phyloP scores from a whole-genome alignment of 2,329 filamentous ascomycete species.

The Aspergillus sp. region DNA sequence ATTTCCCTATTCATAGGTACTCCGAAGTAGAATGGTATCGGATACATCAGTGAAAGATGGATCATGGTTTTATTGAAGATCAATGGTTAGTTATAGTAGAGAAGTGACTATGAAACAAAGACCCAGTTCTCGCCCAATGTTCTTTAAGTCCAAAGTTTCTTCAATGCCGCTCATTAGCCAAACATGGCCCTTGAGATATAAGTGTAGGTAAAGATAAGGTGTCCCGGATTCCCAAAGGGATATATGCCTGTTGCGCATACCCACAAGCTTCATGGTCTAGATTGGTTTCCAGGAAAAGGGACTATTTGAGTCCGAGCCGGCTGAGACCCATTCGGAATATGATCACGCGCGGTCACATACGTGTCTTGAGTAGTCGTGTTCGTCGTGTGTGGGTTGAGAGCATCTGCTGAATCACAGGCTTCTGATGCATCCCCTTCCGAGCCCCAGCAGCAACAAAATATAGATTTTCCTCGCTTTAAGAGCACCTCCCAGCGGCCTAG shows the following conservation, averaged over 20 bases:
- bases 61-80: neutral
- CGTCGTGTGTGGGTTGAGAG: neutral
- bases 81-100: neutral
- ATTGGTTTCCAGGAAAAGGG: neutral
- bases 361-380: slow-evolving; percentile 4
- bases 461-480: neutral
- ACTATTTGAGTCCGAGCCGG: neutral
- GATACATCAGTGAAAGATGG: neutral
- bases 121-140: neutral
- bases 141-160: neutral
- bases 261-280: neutral
- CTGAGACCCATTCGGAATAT: neutral
- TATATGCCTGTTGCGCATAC: neutral
- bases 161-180: neutral
- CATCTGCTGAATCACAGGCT: neutral
- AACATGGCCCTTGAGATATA: neutral
- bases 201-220: slow-evolving; percentile 2
- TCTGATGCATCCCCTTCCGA: neutral
- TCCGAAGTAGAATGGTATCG: neutral
- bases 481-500: neutral
- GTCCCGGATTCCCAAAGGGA: neutral
- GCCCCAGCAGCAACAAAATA: neutral
- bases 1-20: neutral
- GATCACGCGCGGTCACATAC: slow-evolving; percentile 1
- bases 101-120: neutral